A percentile compares a stretch with the other conserved stretches of the same genome.
Evolutionary conservation across 164 flowering plant species (phyloP).

Genomic region (Magnolia kwangsiensis): DNA sequence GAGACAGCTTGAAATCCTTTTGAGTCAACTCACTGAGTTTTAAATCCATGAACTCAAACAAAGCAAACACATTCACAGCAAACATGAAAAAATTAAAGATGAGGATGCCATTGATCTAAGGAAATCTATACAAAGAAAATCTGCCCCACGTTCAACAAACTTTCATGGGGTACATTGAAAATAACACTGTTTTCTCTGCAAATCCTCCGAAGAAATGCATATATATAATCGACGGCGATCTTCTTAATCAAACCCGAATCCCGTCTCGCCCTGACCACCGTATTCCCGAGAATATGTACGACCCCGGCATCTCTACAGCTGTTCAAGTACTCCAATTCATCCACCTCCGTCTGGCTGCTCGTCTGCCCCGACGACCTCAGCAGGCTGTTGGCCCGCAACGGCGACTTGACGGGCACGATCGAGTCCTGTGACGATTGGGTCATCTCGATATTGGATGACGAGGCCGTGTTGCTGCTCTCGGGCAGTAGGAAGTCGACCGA

Average conservation of each 20-base stretch:
- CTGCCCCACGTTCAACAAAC: conserved; percentile 84
- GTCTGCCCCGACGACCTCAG: conserved; percentile 37
- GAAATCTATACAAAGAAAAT: conserved; percentile 57
- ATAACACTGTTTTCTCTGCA: conserved; percentile 89
- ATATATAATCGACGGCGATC: conserved; percentile 78
- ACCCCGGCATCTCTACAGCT: conserved; percentile 88
- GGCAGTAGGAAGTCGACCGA: conserved; percentile 37
- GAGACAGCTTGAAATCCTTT: too few species aligned
- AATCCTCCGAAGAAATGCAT: conserved; percentile 85
- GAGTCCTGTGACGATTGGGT: conserved; percentile 60
- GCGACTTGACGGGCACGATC: conserved; percentile 48
- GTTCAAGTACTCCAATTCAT: conserved; percentile 72
- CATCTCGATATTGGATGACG: conserved; percentile 35
- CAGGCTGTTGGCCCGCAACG: conserved; percentile 22
- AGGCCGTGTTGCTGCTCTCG: conserved; percentile 29
- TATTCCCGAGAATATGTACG: conserved; percentile 90
- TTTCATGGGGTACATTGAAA: conserved; percentile 84
- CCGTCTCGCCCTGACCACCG: conserved; percentile 74
- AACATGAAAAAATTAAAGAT: neutral
- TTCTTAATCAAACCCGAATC: conserved; percentile 61
- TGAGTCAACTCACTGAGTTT: too few species aligned
- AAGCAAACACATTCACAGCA: neutral
- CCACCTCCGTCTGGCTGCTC: conserved; percentile 52
- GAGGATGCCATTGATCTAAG: conserved; percentile 6
- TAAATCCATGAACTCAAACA: too few species aligned